A percentile compares a stretch with the other conserved stretches of the same genome.
Evolutionary conservation across 352 stramenopile species (phyloP).

Genomic region (Phytophthora melonis): DNA sequence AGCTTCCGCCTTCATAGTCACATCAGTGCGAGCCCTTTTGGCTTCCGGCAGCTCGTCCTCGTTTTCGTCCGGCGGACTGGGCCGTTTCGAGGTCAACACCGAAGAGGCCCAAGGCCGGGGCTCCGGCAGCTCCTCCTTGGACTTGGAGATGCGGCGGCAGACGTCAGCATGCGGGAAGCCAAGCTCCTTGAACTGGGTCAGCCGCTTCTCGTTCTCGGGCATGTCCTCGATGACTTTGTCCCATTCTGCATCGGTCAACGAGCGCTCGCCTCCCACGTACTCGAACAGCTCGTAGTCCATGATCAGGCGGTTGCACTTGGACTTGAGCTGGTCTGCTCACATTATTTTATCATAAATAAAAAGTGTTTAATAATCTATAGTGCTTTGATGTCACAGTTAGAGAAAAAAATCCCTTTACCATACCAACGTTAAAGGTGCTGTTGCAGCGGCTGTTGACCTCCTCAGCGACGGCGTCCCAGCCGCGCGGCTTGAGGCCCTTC

Average conservation of each 20-base stretch:
- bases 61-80: neutral
- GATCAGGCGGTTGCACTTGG: constrained; percentile 42
- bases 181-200: constrained; percentile 31
- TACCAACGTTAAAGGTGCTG: constrained; percentile 37
- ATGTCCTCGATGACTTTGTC: constrained; percentile 35
- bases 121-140: constrained; percentile 15
- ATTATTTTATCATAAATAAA: neutral
- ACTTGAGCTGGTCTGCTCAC: constrained; percentile 40
- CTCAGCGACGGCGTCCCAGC: constrained; percentile 34
- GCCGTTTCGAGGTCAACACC: constrained; percentile 6
- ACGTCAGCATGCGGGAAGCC: constrained; percentile 34
- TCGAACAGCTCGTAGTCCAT: constrained; percentile 47
- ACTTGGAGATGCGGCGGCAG: constrained; percentile 27
- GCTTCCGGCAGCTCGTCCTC: neutral
- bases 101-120: neutral
- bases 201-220: constrained; percentile 26
- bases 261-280: constrained; percentile 26
- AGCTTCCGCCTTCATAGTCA: neutral
- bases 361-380: neutral
- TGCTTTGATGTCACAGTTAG: neutral
- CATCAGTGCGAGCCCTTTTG: constrained; percentile 11
- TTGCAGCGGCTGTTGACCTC: constrained; percentile 40
- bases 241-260: constrained; percentile 29
- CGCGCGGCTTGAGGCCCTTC: constrained; percentile 27
- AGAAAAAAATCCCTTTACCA: constrained; percentile 5